Conservation (phyloP, 768 basidiomycete species). For the Clavaria fumosa region DNA sequence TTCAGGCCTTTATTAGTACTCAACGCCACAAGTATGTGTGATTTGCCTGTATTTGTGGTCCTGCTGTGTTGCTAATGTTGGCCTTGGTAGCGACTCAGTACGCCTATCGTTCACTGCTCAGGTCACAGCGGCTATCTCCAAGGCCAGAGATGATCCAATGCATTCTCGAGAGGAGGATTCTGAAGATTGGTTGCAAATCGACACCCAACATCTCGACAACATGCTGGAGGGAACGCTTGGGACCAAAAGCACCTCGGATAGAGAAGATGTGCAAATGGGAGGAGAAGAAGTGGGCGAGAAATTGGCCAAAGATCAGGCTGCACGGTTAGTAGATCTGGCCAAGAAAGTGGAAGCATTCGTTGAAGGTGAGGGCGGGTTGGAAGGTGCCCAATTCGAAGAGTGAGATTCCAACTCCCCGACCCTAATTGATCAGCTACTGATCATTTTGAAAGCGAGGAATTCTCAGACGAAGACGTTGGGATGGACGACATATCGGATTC, state of each 20-base stretch:
- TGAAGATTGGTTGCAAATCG: conserved; percentile 80
- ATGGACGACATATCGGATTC: conserved; percentile 31
- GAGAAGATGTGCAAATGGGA: conserved; percentile 38
- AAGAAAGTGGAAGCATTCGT: conserved; percentile 82
- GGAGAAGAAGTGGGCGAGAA: conserved; percentile 29
- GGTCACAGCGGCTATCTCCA: conserved; percentile 48
- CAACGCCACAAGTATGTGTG: conserved; percentile 50
- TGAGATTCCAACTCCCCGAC: conserved; percentile 19
- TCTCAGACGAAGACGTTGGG: conserved; percentile 52
- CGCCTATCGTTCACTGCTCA: conserved; percentile 64
- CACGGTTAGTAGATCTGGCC: conserved; percentile 60
- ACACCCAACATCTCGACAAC: conserved; percentile 60
- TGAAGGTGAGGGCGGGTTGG: conserved; percentile 74
- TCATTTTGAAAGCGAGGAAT: conserved; percentile 33
- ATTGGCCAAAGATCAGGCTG: conserved; percentile 48
- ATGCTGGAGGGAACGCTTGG: conserved; percentile 39
- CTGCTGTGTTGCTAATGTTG: conserved; percentile 1
- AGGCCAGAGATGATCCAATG: conserved; percentile 19
- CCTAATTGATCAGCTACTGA: not conserved
- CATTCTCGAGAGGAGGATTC: conserved; percentile 38
- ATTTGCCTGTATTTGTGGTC: not conserved
- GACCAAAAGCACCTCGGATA: conserved; percentile 10
- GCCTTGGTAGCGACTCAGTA: conserved; percentile 31
- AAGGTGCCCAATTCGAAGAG: conserved; percentile 87
- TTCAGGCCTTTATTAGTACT: conserved; percentile 43